These are phyloP conservation scores for Cinnamomum micranthum DNA, from an alignment of 164 flowering plant genomes.

Conservation along the genomic window DNA sequence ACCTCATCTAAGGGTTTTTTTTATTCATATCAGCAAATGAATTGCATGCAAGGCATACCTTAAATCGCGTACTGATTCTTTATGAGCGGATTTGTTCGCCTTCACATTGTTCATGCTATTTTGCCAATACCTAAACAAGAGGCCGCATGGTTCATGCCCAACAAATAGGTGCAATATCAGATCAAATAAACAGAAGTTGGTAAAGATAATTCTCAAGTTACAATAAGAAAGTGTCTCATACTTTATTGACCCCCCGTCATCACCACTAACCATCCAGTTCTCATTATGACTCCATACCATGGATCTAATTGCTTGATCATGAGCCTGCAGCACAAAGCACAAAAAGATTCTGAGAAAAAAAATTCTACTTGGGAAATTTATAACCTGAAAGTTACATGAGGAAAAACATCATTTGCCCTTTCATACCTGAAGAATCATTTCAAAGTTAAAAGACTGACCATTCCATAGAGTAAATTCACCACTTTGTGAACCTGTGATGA, in stretches of 20 bases:
- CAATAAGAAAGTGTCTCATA: constrained; percentile 19
- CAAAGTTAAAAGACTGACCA: constrained; percentile 98
- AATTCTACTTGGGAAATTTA: not conserved
- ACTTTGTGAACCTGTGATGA: constrained; percentile 97
- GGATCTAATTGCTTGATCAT: constrained; percentile 96
- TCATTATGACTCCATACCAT: constrained; percentile 99
- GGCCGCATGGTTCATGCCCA: not conserved
- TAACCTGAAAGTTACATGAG: not conserved
- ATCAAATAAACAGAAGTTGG: not conserved
- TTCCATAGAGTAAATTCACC: constrained; percentile 99
- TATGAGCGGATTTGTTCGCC: constrained; percentile 94
- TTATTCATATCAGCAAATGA: not conserved
- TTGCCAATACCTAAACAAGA: constrained; percentile 85
- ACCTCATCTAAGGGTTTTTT: not conserved
- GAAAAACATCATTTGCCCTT: constrained; percentile 2
- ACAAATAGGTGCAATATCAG: not conserved
- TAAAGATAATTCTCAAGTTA: not conserved
- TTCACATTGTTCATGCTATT: constrained; percentile 97
- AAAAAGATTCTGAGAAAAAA: not conserved
- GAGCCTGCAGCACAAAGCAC: constrained; percentile 55
- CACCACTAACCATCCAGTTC: constrained; percentile 99
- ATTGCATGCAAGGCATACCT: constrained; percentile 40
- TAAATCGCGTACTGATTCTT: constrained; percentile 93
- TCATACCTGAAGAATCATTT: constrained; percentile 96
- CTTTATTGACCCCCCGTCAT: constrained; percentile 98